phyloP scores from a whole-genome alignment of 192 early-diverging fungal genomes.

The Backusella australiensis region DNA sequence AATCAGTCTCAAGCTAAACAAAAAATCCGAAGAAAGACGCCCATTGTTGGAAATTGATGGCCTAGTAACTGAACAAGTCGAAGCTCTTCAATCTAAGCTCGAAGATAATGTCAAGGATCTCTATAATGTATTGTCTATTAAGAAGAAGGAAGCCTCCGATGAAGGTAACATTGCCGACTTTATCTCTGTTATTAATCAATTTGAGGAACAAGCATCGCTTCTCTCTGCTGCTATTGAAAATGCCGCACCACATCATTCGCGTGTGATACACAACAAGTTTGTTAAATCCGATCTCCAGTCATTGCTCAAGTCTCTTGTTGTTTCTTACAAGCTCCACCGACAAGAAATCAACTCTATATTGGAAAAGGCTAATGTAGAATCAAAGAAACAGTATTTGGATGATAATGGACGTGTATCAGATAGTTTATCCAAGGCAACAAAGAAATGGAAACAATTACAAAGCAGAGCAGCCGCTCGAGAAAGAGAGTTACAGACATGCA shows the following conservation, averaged over 20 bases:
- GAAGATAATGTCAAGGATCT: slow-evolving; percentile 22
- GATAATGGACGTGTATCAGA: slow-evolving; percentile 33
- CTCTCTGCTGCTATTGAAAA: slow-evolving; percentile 29
- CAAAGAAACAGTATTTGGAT: slow-evolving; percentile 5
- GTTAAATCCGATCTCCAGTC: slow-evolving; percentile 31
- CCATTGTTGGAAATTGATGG: slow-evolving; percentile 8
- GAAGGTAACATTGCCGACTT: slow-evolving; percentile 28
- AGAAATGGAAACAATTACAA: slow-evolving; percentile 49
- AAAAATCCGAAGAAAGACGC: not conserved
- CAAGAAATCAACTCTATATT: slow-evolving; percentile 20
- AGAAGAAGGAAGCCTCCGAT: slow-evolving; percentile 27
- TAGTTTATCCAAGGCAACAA: slow-evolving; percentile 35
- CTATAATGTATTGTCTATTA: slow-evolving; percentile 20
- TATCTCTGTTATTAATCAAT: slow-evolving; percentile 28
- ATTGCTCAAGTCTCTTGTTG: slow-evolving; percentile 25
- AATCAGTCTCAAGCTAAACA: not conserved
- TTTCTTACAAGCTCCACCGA: slow-evolving; percentile 24
- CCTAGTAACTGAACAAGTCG: not conserved
- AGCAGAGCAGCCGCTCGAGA: slow-evolving; percentile 38
- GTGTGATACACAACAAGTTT: slow-evolving; percentile 30
- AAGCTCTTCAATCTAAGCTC: not conserved
- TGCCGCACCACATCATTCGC: slow-evolving; percentile 25
- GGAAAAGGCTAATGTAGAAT: not conserved
- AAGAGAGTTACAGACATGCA: slow-evolving; percentile 43
- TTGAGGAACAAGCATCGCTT: slow-evolving; percentile 28